Percentiles rank a stretch among this genome's conserved stretches.
phyloP scores from a whole-genome alignment of 192 early-diverging fungal genomes.

The Geranomyces michiganensis region DNA sequence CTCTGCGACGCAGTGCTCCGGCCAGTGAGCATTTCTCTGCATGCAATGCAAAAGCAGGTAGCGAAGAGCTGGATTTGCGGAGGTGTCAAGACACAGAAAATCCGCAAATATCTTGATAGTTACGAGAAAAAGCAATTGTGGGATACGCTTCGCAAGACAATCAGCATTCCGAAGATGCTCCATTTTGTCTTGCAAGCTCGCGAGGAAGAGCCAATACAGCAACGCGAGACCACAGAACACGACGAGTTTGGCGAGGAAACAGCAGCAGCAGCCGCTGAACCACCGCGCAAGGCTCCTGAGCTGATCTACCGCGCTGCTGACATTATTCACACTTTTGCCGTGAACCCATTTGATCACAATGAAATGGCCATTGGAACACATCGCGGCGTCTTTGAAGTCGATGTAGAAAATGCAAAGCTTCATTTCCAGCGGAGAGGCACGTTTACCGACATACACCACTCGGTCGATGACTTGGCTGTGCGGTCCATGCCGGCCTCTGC shows the following conservation, averaged over 20 bases:
- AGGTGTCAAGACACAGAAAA: constrained; percentile 33
- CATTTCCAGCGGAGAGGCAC: constrained; percentile 37
- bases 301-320: constrained; percentile 40
- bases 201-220: not conserved
- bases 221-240: not conserved
- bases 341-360: constrained; percentile 56
- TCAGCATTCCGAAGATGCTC: constrained; percentile 38
- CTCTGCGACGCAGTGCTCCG: constrained; percentile 38
- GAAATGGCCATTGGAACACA: constrained; percentile 68
- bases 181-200: constrained; percentile 26
- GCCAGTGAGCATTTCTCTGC: constrained; percentile 28
- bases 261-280: constrained; percentile 5
- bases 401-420: constrained; percentile 54
- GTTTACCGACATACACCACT: constrained; percentile 26
- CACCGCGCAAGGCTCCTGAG: constrained; percentile 7
- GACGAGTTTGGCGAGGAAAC: not conserved
- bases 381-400: constrained; percentile 71
- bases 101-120: constrained; percentile 36
- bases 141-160: constrained; percentile 36
- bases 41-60: constrained; percentile 36
- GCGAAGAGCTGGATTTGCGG: constrained; percentile 29
- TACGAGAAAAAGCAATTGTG: constrained; percentile 37
- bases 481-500: constrained; percentile 24
- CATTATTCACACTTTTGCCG: constrained; percentile 49
- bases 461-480: constrained; percentile 42